Evolutionary conservation across 345 rosid genomes (phyloP).

Genomic region (Pugionium dolabratum): DNA sequence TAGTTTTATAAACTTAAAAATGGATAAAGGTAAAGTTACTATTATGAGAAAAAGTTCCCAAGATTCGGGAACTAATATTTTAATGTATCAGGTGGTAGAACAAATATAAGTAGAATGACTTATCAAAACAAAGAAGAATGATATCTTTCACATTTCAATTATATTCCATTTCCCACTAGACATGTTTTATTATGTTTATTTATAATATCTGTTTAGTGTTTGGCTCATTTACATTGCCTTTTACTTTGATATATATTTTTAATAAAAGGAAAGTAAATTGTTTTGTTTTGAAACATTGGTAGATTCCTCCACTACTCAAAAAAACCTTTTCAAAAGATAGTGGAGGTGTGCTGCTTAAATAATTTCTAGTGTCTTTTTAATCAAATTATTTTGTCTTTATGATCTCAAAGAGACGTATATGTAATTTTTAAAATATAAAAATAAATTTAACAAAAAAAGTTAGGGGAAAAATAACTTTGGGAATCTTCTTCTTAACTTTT

Average conservation of each 20-base stretch:
- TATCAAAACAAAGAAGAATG: slow-evolving; percentile 27
- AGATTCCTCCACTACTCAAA: slow-evolving; percentile 41
- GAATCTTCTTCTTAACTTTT: background rate
- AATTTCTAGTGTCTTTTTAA: slow-evolving; percentile 4
- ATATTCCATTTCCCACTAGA: slow-evolving; percentile 36
- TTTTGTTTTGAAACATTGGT: slow-evolving; percentile 35
- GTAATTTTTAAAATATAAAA: background rate
- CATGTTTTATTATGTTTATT: slow-evolving; percentile 30
- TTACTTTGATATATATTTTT: slow-evolving; percentile 18
- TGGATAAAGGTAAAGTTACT: slow-evolving; percentile 12
- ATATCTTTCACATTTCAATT: slow-evolving; percentile 23
- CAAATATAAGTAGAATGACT: slow-evolving; percentile 39
- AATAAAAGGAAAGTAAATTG: slow-evolving; percentile 26
- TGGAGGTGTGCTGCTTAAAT: slow-evolving; percentile 38
- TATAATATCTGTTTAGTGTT: slow-evolving; percentile 32
- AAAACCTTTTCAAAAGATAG: slow-evolving; percentile 31
- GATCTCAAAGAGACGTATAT: slow-evolving; percentile 27
- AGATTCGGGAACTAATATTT: slow-evolving; percentile 39
- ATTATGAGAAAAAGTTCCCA: slow-evolving; percentile 28
- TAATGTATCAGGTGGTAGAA: slow-evolving; percentile 40
- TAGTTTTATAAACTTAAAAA: background rate
- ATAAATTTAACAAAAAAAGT: background rate
- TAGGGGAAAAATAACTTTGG: background rate
- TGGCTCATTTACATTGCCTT: slow-evolving; percentile 33
- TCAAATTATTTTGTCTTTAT: slow-evolving; percentile 21